Percentiles rank a stretch among this genome's conserved stretches.
These are phyloP conservation scores for Plectosphaerella plurivora DNA, from an alignment of 2,329 filamentous ascomycete species.

Conservation along the genomic window DNA sequence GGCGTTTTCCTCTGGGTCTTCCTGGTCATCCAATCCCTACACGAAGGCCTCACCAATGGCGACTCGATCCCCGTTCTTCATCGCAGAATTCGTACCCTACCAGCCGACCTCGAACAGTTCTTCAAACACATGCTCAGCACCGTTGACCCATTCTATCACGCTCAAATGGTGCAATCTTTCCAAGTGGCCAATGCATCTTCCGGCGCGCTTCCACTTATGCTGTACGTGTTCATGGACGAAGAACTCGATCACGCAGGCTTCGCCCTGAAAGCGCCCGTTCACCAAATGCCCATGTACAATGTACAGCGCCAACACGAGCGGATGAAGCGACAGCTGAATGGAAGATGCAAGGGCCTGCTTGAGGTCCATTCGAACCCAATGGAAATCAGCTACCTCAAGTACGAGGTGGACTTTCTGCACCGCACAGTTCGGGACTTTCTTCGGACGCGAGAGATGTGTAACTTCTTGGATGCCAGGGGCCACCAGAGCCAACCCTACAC, in stretches of 20 bases:
- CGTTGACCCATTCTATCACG: neutral
- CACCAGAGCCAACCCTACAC: too few relatives aligned
- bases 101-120: conserved; percentile 6
- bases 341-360: neutral
- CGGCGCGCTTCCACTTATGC: neutral
- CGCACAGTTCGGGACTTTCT: conserved; percentile 9
- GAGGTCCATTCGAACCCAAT: neutral
- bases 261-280: neutral
- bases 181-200: neutral
- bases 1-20: conserved; percentile 29
- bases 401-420: conserved; percentile 9
- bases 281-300: neutral
- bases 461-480: too few relatives aligned
- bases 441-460: too few relatives aligned
- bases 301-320: neutral
- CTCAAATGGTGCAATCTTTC: neutral
- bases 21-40: conserved; percentile 13
- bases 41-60: conserved; percentile 8
- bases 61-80: conserved; percentile 6
- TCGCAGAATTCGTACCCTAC: conserved; percentile 1
- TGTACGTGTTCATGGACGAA: neutral
- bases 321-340: neutral
- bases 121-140: conserved; percentile 7
- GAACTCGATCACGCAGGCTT: neutral
- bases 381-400: neutral